Evolutionary conservation across 2,329 filamentous ascomycete genomes (phyloP), one percentile per base, ranked within the genome.

Genomic region (Diaporthe helianthi): DNA sequence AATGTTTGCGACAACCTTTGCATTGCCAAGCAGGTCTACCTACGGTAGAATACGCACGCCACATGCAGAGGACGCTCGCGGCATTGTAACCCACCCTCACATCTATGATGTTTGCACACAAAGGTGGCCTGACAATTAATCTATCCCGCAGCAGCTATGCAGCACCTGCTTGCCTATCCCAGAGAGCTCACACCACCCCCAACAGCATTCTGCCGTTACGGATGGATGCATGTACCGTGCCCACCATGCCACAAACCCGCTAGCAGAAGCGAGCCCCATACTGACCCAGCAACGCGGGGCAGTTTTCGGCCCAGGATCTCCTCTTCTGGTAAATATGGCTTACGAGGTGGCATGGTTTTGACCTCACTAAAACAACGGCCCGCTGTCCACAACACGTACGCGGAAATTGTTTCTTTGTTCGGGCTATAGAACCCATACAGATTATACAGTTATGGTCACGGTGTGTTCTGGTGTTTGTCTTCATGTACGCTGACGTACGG

Each of bases 211-310:
- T 63, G n/a, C 58, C 58, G 44, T 49, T 29, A n/a, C n/a, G n/a
- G n/a, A n/a, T n/a, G n/a, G n/a, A n/a, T n/a, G n/a, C 33, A 63
- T 49, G 58, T 63, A 36, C 58, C 58, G 44, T 63, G 58, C 58
- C 44, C 41, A 63, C 58, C 58, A 41, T 63, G 36, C 44, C 44
- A 49, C 58, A 26, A 26, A 13, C 12, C 41, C 29, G 46, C 22
- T 3, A 33, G 12, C n/a, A 12, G 26, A 29, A 22, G 41, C 38
- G 26, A 33, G 6, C 58, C 29, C 41, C 26, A 63, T 36, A 49
- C 10, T 19, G 58, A 22, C 29, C 58, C 44, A 63, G 58, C 24
- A 49, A 10, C 58, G 44, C 44, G 29, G 58, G 58, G 29, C 58
- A 33, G 44, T 15, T 47, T 6, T 44, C 58, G 58, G 58, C 44